phyloP scores from a whole-genome alignment of 176 grass and related monocot genomes.

The Triticum urartu region DNA sequence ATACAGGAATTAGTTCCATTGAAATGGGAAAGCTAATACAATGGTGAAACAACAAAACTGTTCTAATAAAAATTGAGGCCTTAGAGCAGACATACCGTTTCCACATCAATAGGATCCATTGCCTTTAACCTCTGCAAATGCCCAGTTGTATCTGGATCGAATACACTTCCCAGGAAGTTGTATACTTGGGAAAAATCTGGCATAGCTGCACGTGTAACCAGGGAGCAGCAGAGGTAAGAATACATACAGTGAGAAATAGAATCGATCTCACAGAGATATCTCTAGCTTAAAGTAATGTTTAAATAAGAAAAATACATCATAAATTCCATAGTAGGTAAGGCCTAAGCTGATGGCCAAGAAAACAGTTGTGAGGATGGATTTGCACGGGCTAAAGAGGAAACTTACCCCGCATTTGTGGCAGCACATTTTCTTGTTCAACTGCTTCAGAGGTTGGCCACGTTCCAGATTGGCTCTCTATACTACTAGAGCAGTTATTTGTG shows the following conservation, averaged over 20 bases:
- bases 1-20: neutral
- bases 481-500: constrained; percentile 80
- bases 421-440: constrained; percentile 68
- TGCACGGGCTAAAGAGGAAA: neutral
- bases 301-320: neutral
- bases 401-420: constrained; percentile 55
- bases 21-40: neutral
- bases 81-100: constrained; percentile 60
- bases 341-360: neutral
- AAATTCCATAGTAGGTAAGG: neutral
- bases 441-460: constrained; percentile 55
- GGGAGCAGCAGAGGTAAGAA: constrained; percentile 26
- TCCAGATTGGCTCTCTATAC: constrained; percentile 54
- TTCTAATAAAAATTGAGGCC: neutral
- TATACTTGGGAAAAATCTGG: constrained; percentile 96
- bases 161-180: constrained; percentile 85
- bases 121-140: constrained; percentile 84
- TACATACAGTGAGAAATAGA: constrained; percentile 1
- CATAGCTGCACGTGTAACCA: constrained; percentile 51
- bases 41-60: neutral
- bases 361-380: constrained; percentile 16
- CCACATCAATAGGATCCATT: constrained; percentile 90
- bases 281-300: neutral
- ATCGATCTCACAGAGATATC: neutral
- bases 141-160: constrained; percentile 79